Conservation (phyloP, 106 monocot genomes). For the Acorus gramineus region DNA sequence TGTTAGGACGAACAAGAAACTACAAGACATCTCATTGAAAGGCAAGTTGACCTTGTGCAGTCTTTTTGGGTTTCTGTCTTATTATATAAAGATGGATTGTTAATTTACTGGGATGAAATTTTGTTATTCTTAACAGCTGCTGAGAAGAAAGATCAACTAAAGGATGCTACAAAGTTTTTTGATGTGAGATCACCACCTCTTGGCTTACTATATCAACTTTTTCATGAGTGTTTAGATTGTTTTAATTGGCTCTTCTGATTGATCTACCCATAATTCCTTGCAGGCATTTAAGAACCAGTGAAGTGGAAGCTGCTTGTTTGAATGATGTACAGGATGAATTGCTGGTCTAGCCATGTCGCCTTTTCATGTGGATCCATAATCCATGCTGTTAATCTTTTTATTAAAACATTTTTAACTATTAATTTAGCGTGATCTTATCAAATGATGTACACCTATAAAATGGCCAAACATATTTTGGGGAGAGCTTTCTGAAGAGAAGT, state of each 20-base stretch:
- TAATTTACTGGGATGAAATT: no score
- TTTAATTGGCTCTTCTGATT: background rate
- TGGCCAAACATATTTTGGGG: no score
- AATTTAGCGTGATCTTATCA: no score
- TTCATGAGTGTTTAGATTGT: background rate
- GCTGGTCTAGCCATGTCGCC: no score
- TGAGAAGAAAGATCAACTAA: constrained; percentile 17
- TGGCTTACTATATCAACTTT: background rate
- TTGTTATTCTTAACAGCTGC: constrained; percentile 11
- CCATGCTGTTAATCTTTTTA: no score
- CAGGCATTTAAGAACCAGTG: constrained; percentile 16
- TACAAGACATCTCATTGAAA: constrained; percentile 20
- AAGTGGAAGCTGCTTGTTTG: background rate
- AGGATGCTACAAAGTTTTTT: constrained; percentile 18
- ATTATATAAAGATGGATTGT: no score
- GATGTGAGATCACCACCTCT: constrained; percentile 6
- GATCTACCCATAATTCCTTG: background rate
- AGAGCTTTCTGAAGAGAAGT: no score
- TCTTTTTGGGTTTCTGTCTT: background rate
- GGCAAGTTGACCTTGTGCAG: constrained; percentile 4
- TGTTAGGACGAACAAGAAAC: constrained; percentile 24
- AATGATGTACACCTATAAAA: no score
- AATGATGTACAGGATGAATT: no score
- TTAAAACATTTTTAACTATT: no score
- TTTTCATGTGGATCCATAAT: no score